Evolutionary conservation across 164 flowering plant species (phyloP).

Genomic region (Piper longum): DNA sequence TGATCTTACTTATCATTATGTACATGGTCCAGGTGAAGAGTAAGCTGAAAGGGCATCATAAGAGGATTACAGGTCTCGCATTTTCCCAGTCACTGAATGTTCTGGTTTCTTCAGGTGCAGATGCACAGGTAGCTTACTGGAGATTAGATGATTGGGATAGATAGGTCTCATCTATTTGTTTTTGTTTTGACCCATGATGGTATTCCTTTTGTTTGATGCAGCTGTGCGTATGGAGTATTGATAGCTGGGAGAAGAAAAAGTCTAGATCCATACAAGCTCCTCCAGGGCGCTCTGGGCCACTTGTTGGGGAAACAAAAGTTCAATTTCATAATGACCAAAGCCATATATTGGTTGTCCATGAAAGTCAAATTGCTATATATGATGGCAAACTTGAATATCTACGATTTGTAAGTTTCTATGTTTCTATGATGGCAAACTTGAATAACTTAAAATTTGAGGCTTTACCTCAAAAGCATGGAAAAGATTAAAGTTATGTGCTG

Average conservation of each 20-base stretch:
- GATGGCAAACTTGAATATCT: conserved; percentile 55
- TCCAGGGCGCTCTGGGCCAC: conserved; percentile 33
- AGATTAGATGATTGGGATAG: neutral
- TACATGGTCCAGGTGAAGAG: conserved; percentile 37
- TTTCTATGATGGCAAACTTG: conserved; percentile 46
- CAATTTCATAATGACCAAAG: conserved; percentile 64
- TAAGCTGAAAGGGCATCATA: conserved; percentile 63
- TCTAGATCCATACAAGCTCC: conserved; percentile 40
- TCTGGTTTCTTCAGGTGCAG: conserved; percentile 66
- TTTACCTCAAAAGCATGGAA: too few species aligned
- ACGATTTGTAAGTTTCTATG: conserved; percentile 26
- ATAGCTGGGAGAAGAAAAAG: conserved; percentile 63
- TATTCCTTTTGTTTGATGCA: conserved; percentile 11
- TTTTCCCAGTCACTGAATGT: conserved; percentile 45
- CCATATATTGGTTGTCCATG: conserved; percentile 55
- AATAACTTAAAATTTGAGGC: conserved; percentile 11
- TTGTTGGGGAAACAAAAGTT: conserved; percentile 49
- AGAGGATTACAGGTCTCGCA: conserved; percentile 57
- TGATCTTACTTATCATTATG: neutral
- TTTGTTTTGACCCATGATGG: neutral
- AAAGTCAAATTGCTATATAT: conserved; percentile 49
- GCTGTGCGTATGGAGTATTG: conserved; percentile 53
- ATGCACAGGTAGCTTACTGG: conserved; percentile 40
- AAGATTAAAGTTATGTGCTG: too few species aligned
- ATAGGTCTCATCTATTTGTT: neutral